Percentiles rank a stretch among this genome's conserved stretches.
Evolutionary conservation across 805 yeast genomes (phyloP).

Genomic region (Barnettozyma vustinii): DNA sequence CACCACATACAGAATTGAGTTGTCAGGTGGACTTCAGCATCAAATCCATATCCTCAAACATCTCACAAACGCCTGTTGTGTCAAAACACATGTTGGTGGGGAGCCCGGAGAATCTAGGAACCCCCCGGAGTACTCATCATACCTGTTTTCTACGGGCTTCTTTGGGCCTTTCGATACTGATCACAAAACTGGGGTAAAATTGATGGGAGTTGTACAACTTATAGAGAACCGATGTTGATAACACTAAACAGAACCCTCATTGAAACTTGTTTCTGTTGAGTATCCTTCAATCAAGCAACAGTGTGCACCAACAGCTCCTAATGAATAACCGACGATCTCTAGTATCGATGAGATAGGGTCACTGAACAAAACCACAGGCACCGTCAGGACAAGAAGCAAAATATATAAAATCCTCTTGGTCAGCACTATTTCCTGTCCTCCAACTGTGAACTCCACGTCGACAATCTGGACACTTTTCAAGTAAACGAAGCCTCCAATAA

Average conservation of each 20-base stretch:
- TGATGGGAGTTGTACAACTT: too few relatives aligned
- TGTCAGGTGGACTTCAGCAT: neutral
- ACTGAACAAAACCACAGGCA: constrained; percentile 2
- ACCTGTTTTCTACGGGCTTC: neutral
- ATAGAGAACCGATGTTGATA: neutral
- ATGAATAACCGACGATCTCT: constrained; percentile 4
- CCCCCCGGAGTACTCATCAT: neutral
- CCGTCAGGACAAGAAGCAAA: neutral
- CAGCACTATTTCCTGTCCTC: neutral
- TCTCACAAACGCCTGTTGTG: neutral
- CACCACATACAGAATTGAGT: too few relatives aligned
- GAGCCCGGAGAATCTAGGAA: neutral
- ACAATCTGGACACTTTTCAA: constrained; percentile 3
- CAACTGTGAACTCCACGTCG: constrained; percentile 3
- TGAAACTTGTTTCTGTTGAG: constrained; percentile 15
- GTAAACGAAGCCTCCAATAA: constrained; percentile 4
- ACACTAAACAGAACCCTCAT: constrained; percentile 12
- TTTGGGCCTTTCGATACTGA: neutral
- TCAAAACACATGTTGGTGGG: neutral
- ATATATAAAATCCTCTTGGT: constrained; percentile 3
- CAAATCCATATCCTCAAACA: neutral
- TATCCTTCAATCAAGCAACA: constrained; percentile 13
- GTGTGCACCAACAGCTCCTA: constrained; percentile 7
- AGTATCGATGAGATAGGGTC: constrained; percentile 2
- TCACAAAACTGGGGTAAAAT: neutral